Percentiles rank a stretch among this genome's conserved stretches.
Conservation (phyloP, 2,329 filamentous ascomycete species). For the Exophiala phaeomuriformis region DNA sequence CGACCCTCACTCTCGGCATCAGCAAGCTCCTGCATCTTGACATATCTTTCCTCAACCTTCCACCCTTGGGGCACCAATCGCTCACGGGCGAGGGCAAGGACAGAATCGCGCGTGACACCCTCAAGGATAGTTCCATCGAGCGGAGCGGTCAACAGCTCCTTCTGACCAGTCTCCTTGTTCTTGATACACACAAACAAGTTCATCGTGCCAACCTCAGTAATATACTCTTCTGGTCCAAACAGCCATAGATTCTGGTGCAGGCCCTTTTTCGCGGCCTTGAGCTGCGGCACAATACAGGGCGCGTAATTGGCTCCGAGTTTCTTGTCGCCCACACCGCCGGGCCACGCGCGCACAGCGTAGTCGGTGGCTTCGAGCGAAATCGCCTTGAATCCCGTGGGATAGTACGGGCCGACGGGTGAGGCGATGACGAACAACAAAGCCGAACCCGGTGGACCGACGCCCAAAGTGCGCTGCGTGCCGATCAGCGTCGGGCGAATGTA, state of each 20-base stretch:
- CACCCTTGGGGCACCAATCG: constrained; percentile 77
- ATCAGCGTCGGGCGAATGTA: constrained; percentile 97
- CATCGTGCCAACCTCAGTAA: constrained; percentile 98
- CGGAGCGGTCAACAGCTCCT: constrained; percentile 89
- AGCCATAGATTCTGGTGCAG: constrained; percentile 99
- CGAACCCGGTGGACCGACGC: constrained; percentile 83
- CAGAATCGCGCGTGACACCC: constrained; percentile 86
- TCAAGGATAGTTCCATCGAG: constrained; percentile 94
- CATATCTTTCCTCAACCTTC: constrained; percentile 81
- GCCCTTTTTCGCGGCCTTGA: constrained; percentile 80
- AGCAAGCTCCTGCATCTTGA: constrained; percentile 78
- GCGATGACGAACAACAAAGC: constrained; percentile 93
- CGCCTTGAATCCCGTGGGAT: constrained; percentile 96
- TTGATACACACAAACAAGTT: constrained; percentile 87
- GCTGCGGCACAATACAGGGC: constrained; percentile 95
- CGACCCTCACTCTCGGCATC: constrained; percentile 78
- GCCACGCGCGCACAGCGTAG: constrained; percentile 95
- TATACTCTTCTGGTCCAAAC: constrained; percentile 88
- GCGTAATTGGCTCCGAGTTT: constrained; percentile 99
- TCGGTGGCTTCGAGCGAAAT: constrained; percentile 91
- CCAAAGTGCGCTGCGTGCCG: constrained; percentile 88
- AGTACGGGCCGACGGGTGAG: constrained; percentile 94
- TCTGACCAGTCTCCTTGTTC: constrained; percentile 80
- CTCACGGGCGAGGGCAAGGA: constrained; percentile 79
- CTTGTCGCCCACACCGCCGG: constrained; percentile 93